Conservation (phyloP, 129 eudicot genomes). For the Erigeron canadensis region DNA sequence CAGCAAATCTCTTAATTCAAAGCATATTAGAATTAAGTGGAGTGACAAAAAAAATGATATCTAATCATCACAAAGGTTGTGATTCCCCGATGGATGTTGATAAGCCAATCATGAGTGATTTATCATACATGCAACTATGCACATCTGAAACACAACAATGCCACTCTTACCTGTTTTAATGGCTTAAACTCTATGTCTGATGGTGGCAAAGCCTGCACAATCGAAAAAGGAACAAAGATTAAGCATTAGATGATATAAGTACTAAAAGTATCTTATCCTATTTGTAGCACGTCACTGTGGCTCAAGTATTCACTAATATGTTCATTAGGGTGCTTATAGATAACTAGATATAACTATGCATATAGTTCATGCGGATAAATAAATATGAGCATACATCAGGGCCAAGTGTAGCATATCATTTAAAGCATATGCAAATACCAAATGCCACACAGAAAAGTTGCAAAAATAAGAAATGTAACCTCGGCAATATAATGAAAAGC, state of each 20-base stretch:
- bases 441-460: background rate
- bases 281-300: constrained; percentile 3
- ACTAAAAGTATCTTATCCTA: constrained; percentile 7
- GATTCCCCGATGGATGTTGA: background rate
- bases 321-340: constrained; percentile 8
- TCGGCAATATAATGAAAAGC: background rate
- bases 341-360: background rate
- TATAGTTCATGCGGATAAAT: background rate
- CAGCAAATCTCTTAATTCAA: constrained; percentile 12
- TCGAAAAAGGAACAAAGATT: constrained; percentile 4
- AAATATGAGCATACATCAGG: background rate
- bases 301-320: background rate
- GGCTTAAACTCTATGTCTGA: constrained; percentile 79
- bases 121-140: constrained; percentile 15
- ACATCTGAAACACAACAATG: constrained; percentile 2
- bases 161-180: constrained; percentile 75
- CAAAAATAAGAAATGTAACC: background rate
- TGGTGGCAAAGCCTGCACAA: constrained; percentile 82
- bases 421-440: background rate
- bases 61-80: background rate
- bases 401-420: background rate
- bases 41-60: background rate
- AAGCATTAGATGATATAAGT: background rate
- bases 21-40: background rate
- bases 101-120: constrained; percentile 7